phyloP scores from a whole-genome alignment of 371 early-diverging fungal species.

The Apophysomyces variabilis region DNA sequence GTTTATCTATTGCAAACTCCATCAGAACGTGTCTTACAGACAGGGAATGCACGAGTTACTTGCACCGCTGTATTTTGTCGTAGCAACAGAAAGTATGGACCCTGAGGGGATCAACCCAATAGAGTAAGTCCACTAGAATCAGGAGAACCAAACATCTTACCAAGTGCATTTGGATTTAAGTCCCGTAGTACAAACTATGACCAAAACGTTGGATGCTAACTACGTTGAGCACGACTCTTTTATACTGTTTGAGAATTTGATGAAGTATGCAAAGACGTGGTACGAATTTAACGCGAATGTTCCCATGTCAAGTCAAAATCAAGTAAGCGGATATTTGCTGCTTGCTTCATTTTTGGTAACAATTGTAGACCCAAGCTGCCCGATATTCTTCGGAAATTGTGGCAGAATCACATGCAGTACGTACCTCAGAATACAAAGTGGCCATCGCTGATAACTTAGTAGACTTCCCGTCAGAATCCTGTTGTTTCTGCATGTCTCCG shows the following conservation, averaged over 20 bases:
- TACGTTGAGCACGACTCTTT: slow-evolving; percentile 89
- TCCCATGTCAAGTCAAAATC: slow-evolving; percentile 14
- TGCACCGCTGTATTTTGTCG: slow-evolving; percentile 81
- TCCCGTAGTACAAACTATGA: slow-evolving; percentile 35
- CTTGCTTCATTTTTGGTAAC: not conserved
- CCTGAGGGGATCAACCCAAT: slow-evolving; percentile 13
- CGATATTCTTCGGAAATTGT: not conserved
- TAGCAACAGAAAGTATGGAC: slow-evolving; percentile 64
- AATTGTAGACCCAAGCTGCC: not conserved
- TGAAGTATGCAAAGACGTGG: slow-evolving; percentile 83
- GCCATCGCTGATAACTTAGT: not conserved
- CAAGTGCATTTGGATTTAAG: slow-evolving; percentile 14
- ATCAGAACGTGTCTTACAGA: slow-evolving; percentile 87
- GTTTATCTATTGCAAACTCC: slow-evolving; percentile 90
- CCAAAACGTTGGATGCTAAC: slow-evolving; percentile 38
- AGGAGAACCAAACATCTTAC: not conserved
- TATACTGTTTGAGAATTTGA: slow-evolving; percentile 80
- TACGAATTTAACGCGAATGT: slow-evolving; percentile 77
- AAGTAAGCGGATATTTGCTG: slow-evolving; percentile 1
- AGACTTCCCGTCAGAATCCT: slow-evolving; percentile 58
- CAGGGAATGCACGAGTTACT: slow-evolving; percentile 98
- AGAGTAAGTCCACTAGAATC: slow-evolving; percentile 28
- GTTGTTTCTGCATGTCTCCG: slow-evolving; percentile 76
- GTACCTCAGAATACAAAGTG: not conserved
- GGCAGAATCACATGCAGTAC: not conserved